Evolutionary conservation across 2,329 filamentous ascomycete species (phyloP), one percentile per base, ranked within the genome.

Genomic region (Blumeriella jaapii): DNA sequence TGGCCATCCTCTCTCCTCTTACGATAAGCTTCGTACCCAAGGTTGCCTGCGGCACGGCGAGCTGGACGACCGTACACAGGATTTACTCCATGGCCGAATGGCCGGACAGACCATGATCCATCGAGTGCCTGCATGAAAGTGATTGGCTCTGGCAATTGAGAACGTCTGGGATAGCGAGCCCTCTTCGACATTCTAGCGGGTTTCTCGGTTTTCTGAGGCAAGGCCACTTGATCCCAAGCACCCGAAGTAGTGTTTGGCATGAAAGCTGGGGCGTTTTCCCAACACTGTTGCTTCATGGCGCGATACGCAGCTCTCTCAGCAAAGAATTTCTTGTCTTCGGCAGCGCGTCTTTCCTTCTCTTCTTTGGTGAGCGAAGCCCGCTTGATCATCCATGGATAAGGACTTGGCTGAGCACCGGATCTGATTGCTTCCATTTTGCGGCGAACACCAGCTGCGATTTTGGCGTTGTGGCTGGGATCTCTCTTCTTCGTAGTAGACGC

Each of bases 71-170:
- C 34, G 31, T 42, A 49, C 5, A 56, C 52, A 10, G 54, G 49
- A 10, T 45, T 45, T 4, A 48, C 50, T 17, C 54, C 55, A 44
- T 57, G 53, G 10, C 55, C 54, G 35, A 46, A 53, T 11, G 51
- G 46, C 31, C 49, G 40, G 16, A 47, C 29, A 23, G 40, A 48
- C 55, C 55, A 57, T 17, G 54, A 34, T 10, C 50, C 49, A 37
- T 47, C 41, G 10, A 34, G 16, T 10, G 33, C 39, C 40, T 58
- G 55, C 35, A 58, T 41, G 18, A 39, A 52, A 6, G 55, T 56
- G 12, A 51, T 42, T 2, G 52, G 49, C 29, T 57, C 51, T 15
- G 52, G 50, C 8, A 54, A 30, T 12, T 35, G 34, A n/a, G 30
- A 24, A 6, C 27, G 37, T 16, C 14, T 19, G 14, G 25, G 11